Percentiles rank a stretch among this genome's conserved stretches.
Evolutionary conservation across 495 filamentous ascomycete genomes (phyloP).

Genomic region (Penicillium herquei): DNA sequence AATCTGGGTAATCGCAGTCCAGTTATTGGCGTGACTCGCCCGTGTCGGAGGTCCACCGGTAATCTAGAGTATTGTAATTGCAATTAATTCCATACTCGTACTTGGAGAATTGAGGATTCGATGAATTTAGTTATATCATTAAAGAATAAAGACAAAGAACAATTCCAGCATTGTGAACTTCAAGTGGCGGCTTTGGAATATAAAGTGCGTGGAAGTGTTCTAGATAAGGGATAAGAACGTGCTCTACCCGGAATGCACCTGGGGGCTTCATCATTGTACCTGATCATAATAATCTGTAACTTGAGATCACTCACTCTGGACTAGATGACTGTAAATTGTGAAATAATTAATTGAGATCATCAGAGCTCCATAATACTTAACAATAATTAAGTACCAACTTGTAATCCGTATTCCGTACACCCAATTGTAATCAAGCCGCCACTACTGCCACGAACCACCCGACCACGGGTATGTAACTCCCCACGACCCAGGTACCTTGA

Average conservation of each 20-base stretch:
- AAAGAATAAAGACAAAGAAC: too few species aligned
- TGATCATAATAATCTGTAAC: too few species aligned
- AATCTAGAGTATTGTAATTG: background rate
- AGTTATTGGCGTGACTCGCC: conserved; percentile 10
- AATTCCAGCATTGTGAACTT: too few species aligned
- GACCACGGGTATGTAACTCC: conserved; percentile 15
- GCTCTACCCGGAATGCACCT: too few species aligned
- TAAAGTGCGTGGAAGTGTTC: too few species aligned
- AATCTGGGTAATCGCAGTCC: conserved; percentile 21
- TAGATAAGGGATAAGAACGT: too few species aligned
- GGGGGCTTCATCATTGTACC: too few species aligned
- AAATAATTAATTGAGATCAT: too few species aligned
- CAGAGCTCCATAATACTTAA: background rate
- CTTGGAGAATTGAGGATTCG: background rate
- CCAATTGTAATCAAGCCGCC: conserved; percentile 3
- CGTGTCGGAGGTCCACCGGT: conserved; percentile 11
- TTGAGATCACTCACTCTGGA: too few species aligned
- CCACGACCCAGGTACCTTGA: conserved; percentile 21
- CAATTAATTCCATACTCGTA: background rate
- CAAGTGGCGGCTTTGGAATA: too few species aligned
- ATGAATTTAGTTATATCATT: too few species aligned
- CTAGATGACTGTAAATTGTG: too few species aligned
- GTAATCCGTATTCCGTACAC: background rate
- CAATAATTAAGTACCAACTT: background rate
- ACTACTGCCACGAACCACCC: conserved; percentile 22